Percentiles rank a stretch among this genome's conserved stretches.
phyloP scores from a whole-genome alignment of 129 eudicot species.

The Ambrosia artemisiifolia region DNA sequence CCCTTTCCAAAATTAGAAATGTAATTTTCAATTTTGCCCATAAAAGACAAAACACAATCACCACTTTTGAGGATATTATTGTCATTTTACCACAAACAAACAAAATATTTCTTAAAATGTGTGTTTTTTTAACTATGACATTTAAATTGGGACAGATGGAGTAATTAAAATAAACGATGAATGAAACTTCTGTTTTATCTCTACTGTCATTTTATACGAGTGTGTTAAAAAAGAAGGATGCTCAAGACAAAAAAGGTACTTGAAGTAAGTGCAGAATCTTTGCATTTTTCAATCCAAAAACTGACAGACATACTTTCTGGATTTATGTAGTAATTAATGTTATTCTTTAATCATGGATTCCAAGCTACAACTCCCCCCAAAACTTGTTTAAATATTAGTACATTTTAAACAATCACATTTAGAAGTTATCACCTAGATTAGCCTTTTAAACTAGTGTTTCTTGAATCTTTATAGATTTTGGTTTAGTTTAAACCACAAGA shows the following conservation, averaged over 20 bases:
- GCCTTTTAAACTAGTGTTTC: not conserved
- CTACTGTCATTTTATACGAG: conserved; percentile 13
- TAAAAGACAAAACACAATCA: too few relatives aligned
- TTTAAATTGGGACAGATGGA: too few relatives aligned
- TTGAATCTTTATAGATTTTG: not conserved
- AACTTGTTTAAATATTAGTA: conserved; percentile 1
- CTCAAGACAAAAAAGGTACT: conserved; percentile 35
- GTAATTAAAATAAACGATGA: not conserved
- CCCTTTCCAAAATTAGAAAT: too few relatives aligned
- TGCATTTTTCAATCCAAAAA: conserved; percentile 27
- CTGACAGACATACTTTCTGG: conserved; percentile 41
- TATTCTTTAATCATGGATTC: conserved; percentile 27
- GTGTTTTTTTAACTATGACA: too few relatives aligned
- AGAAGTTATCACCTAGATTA: not conserved
- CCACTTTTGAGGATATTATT: too few relatives aligned
- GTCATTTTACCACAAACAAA: too few relatives aligned
- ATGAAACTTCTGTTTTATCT: conserved; percentile 42
- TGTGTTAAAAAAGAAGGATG: conserved; percentile 18
- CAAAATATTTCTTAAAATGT: too few relatives aligned
- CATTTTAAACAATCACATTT: not conserved
- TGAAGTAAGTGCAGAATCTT: conserved; percentile 37
- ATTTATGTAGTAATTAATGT: conserved; percentile 29
- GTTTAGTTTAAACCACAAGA: too few relatives aligned
- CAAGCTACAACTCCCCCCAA: not conserved
- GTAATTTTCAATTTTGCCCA: too few relatives aligned